Percentiles rank a stretch among this genome's conserved stretches.
Evolutionary conservation across 2,329 filamentous ascomycete genomes (phyloP).

Genomic region (Calonectria leucothoes): DNA sequence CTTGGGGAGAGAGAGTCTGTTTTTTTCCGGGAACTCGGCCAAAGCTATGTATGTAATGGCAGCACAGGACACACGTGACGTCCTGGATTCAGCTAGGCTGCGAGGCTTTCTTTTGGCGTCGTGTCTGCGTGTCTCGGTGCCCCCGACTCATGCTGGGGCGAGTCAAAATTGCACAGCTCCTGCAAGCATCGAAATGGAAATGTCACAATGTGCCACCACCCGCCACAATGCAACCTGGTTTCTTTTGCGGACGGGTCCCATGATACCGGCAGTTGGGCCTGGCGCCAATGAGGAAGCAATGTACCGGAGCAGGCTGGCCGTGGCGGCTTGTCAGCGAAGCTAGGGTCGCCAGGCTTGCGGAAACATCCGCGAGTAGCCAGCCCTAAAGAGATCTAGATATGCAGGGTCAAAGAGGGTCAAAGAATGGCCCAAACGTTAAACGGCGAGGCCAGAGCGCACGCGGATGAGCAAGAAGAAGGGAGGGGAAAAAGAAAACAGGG

Average conservation of each 20-base stretch:
- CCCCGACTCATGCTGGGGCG: neutral
- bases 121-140: conserved; percentile 1
- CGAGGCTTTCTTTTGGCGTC: neutral
- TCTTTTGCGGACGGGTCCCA: too few relatives aligned
- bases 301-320: neutral
- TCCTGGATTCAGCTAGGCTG: neutral
- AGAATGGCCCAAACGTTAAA: neutral
- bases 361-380: neutral
- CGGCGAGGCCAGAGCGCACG: neutral
- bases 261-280: too few relatives aligned
- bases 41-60: neutral
- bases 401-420: neutral
- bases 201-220: neutral
- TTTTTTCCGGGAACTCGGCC: neutral
- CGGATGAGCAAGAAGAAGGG: neutral
- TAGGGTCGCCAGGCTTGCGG: neutral
- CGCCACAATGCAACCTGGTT: neutral
- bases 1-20: neutral
- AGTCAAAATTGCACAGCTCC: neutral
- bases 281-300: too few relatives aligned
- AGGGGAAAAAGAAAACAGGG: neutral
- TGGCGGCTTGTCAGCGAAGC: neutral
- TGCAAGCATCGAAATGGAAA: too few relatives aligned
- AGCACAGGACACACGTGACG: neutral
- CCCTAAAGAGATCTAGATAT: neutral